A percentile compares a stretch with the other conserved stretches of the same genome.
These are phyloP conservation scores for Tetrahymena elliotti DNA, from an alignment of 73 alveolate genomes.

Conservation along the genomic window DNA sequence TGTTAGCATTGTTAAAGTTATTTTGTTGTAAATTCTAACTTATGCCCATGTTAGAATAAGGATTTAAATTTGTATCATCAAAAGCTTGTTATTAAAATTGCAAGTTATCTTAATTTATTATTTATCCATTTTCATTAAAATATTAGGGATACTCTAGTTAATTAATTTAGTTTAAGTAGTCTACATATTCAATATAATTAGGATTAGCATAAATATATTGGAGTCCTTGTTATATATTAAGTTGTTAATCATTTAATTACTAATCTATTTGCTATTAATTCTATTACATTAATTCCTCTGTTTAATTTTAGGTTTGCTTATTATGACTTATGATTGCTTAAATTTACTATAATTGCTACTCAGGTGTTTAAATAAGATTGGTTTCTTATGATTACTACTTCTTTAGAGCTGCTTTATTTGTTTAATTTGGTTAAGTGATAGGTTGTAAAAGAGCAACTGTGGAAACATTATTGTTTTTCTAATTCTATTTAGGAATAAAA, in stretches of 20 bases:
- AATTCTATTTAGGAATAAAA: background rate
- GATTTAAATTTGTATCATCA: background rate
- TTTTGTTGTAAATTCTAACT: background rate
- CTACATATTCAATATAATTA: background rate
- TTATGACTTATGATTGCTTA: background rate
- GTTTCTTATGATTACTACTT: background rate
- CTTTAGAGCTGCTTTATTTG: background rate
- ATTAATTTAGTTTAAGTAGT: background rate
- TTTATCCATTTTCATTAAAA: background rate
- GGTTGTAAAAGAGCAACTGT: background rate
- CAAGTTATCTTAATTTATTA: background rate
- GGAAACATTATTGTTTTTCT: background rate
- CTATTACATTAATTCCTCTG: background rate
- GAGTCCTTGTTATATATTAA: background rate
- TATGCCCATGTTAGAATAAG: background rate
- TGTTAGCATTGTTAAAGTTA: background rate
- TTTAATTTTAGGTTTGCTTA: background rate
- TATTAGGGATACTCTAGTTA: background rate
- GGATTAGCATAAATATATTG: background rate
- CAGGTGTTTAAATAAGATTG: background rate
- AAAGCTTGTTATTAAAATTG: background rate
- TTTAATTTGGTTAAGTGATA: background rate
- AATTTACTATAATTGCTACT: background rate
- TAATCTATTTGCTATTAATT: background rate
- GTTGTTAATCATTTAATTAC: background rate